Evolutionary conservation across 164 flowering plant species (phyloP), one percentile per base, ranked within the genome.

Genomic region (Piper betle): DNA sequence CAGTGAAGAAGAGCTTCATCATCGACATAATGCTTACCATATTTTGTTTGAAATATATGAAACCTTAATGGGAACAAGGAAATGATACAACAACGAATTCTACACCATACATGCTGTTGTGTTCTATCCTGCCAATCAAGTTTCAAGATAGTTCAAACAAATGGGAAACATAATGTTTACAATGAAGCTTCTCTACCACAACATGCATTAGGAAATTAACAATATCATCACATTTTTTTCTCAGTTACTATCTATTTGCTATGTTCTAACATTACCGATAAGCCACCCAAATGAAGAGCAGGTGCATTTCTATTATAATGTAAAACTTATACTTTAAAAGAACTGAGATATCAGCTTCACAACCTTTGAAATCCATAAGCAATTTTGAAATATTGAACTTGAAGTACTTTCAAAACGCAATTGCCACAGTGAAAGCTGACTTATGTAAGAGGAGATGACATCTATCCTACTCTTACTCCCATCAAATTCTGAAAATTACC

Each of bases 351-450:
- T 94, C 99, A 60, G 88, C 93, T 69, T 94, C 99, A 42, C 97
- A 85, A 39, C 99, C 99, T 79, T 25, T 94, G 99, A 71, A 88
- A 94, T 60, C 97, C 99, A 76, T 94, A 97, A 39, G 91, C 93
- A 20, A 97, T 94, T 64, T 94, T 94, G 53, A 94, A 83, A 62
- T 94, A 96, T 71, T 56, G 95, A 73, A 53, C 97, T 96, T 77
- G 91, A 85, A 57, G 83, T 85, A 76, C 68, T 69, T 53, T 81
- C 76, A 70, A 94, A 81, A 52, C 95, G 78, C 48, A 91, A 78
- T 33, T 95, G 95, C 69, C 91, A 69, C 19, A 85, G 74, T n/a
- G 87, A 80, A 50, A 91, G 80, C 69, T 94, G 99, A 66, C 80
- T 58, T 77, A 80, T 91, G 61, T 91, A 94, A 39, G 99, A 97